Evolutionary conservation across 2,329 filamentous ascomycete genomes (phyloP).

Genomic region (Ophiognomonia clavigignenti-juglandacearum): DNA sequence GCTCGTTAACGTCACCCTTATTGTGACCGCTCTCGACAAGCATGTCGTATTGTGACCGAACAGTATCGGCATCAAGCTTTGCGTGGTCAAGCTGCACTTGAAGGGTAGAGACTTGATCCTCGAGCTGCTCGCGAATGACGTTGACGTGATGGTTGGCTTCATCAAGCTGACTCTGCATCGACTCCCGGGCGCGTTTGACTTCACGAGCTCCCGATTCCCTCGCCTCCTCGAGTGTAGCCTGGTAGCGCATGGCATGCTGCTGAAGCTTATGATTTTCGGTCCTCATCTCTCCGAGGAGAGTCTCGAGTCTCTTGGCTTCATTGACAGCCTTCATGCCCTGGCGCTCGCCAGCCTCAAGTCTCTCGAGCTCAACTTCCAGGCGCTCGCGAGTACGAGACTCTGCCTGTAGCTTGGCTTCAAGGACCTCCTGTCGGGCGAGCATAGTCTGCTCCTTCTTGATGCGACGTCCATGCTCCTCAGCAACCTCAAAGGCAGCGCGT

Average conservation of each 20-base stretch:
- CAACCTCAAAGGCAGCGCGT: conserved; percentile 70
- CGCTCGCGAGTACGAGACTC: conserved; percentile 67
- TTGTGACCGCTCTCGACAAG: conserved; percentile 74
- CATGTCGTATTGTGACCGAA: conserved; percentile 77
- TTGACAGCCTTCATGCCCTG: conserved; percentile 59
- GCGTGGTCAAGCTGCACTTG: conserved; percentile 73
- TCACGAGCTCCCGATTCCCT: conserved; percentile 75
- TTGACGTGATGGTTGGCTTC: conserved; percentile 82
- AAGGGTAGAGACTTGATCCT: conserved; percentile 69
- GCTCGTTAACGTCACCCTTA: conserved; percentile 47
- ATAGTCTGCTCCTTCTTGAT: conserved; percentile 75
- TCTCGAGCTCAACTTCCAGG: conserved; percentile 61
- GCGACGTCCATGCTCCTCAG: conserved; percentile 75
- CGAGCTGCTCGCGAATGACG: conserved; percentile 73
- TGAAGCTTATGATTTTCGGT: conserved; percentile 70
- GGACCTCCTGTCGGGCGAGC: conserved; percentile 72
- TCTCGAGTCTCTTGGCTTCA: conserved; percentile 58
- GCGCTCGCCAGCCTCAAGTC: conserved; percentile 59
- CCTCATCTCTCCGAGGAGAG: conserved; percentile 49
- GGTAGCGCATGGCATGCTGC: conserved; percentile 60
- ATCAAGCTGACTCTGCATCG: conserved; percentile 78
- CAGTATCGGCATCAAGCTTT: conserved; percentile 73
- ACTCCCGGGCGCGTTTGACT: conserved; percentile 71
- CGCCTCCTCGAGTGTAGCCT: conserved; percentile 81
- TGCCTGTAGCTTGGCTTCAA: conserved; percentile 71